phyloP scores from a whole-genome alignment of 345 rosid genomes.

The Rhizophora apiculata region DNA sequence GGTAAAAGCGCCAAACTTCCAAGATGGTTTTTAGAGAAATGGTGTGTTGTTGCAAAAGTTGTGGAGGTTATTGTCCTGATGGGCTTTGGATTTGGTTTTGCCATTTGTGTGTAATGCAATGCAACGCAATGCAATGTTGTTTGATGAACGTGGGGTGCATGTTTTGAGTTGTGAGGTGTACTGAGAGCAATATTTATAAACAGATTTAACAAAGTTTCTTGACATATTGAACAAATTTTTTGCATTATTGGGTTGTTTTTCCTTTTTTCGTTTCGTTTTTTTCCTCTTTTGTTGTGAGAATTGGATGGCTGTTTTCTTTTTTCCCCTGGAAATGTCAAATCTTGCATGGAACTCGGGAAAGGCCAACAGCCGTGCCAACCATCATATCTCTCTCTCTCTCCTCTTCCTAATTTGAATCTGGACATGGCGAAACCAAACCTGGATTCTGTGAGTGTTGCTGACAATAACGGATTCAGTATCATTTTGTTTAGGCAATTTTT shows the following conservation, averaged over 20 bases:
- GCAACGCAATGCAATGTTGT: not conserved
- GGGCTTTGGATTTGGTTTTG: constrained; percentile 10
- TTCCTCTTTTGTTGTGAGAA: not conserved
- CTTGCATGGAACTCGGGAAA: constrained; percentile 24
- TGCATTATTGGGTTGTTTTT: not conserved
- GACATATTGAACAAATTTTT: not conserved
- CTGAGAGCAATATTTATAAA: no score
- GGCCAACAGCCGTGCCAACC: constrained; percentile 13
- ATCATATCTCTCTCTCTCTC: not conserved
- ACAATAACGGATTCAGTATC: not conserved
- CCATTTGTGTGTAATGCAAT: not conserved
- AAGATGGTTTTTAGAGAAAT: constrained; percentile 5
- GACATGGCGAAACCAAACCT: not conserved
- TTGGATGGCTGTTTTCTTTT: constrained; percentile 24
- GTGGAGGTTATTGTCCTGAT: constrained; percentile 7
- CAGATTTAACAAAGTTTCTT: not conserved
- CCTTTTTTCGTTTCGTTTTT: not conserved
- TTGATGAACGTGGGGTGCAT: constrained; percentile 55
- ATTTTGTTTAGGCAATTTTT: not conserved
- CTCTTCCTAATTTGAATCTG: not conserved
- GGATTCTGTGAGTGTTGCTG: not conserved
- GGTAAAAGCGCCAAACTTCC: constrained; percentile 7
- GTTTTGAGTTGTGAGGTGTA: constrained; percentile 17
- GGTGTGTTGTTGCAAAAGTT: constrained; percentile 6
- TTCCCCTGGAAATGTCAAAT: constrained; percentile 24